These are phyloP conservation scores for Encephalitozoon romaleae DNA, from an alignment of 371 early-diverging fungal species.

Conservation along the genomic window DNA sequence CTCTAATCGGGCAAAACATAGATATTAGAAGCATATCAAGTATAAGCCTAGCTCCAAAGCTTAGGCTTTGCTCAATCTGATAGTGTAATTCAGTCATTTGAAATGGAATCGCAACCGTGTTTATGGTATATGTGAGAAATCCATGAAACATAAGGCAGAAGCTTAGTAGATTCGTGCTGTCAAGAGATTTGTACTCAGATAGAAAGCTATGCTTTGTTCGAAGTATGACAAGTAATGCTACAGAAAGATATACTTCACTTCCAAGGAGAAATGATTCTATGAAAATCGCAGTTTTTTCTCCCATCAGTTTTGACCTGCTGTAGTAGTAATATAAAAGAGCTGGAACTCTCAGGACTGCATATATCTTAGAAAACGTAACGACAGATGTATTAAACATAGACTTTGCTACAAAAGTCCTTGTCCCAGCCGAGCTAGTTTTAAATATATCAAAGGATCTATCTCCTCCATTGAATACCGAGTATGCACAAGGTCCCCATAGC, in stretches of 20 bases:
- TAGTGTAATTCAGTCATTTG: not conserved
- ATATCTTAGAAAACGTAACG: constrained; percentile 26
- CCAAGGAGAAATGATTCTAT: constrained; percentile 30
- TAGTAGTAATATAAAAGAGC: constrained; percentile 1
- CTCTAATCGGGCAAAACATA: constrained; percentile 30
- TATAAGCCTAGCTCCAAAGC: constrained; percentile 3
- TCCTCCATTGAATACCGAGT: constrained; percentile 18
- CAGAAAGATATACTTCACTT: constrained; percentile 25
- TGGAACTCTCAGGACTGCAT: constrained; percentile 25
- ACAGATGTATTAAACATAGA: constrained; percentile 31
- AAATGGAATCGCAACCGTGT: constrained; percentile 23
- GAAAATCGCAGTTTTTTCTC: not conserved
- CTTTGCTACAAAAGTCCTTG: constrained; percentile 1
- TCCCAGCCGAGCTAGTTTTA: not conserved
- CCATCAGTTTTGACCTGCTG: not conserved
- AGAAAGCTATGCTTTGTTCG: constrained; percentile 21
- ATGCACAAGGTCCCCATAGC: constrained; percentile 29
- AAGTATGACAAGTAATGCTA: constrained; percentile 18
- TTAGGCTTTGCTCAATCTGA: constrained; percentile 22
- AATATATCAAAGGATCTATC: constrained; percentile 1
- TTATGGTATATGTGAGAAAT: constrained; percentile 26
- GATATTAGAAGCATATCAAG: constrained; percentile 18
- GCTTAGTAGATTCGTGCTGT: constrained; percentile 21
- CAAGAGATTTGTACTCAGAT: constrained; percentile 25
- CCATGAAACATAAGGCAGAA: constrained; percentile 8